These are phyloP conservation scores for Phialophora macrospora DNA, from an alignment of 2,329 filamentous ascomycete species.

Conservation along the genomic window DNA sequence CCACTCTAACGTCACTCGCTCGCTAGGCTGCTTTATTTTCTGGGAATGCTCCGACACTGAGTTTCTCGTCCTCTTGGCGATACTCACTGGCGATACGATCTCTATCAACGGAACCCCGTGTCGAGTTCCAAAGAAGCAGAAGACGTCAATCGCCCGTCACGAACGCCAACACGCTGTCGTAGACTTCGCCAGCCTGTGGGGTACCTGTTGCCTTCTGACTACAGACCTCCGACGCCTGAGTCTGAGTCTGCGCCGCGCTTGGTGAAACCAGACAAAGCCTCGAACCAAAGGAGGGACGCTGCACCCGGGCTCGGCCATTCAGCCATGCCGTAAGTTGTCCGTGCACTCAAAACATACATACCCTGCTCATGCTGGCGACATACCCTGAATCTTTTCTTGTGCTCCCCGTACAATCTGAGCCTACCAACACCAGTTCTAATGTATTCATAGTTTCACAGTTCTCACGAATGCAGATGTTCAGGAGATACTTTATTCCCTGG, in stretches of 20 bases:
- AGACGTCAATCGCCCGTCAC: background rate
- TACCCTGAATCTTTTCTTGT: background rate
- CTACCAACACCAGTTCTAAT: background rate
- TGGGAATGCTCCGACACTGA: background rate
- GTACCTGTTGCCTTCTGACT: background rate
- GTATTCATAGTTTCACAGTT: constrained; percentile 54
- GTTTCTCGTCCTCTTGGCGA: constrained; percentile 1
- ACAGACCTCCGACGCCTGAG: background rate
- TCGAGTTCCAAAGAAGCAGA: background rate
- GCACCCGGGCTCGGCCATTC: background rate
- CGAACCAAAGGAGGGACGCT: background rate
- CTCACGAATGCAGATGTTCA: constrained; percentile 63
- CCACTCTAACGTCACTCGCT: background rate
- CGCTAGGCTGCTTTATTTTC: no score
- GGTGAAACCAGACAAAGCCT: background rate
- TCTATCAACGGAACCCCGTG: background rate
- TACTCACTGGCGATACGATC: background rate
- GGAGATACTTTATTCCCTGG: constrained; percentile 60
- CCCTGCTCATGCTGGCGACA: background rate
- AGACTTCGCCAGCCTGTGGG: background rate
- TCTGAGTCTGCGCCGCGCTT: background rate
- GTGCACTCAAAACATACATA: background rate
- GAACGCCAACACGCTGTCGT: background rate
- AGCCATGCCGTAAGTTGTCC: background rate
- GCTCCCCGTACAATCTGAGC: background rate